Evolutionary conservation across 2,329 filamentous ascomycete genomes (phyloP), one percentile per base, ranked within the genome.

Genomic region (Claviceps pazoutovae): DNA sequence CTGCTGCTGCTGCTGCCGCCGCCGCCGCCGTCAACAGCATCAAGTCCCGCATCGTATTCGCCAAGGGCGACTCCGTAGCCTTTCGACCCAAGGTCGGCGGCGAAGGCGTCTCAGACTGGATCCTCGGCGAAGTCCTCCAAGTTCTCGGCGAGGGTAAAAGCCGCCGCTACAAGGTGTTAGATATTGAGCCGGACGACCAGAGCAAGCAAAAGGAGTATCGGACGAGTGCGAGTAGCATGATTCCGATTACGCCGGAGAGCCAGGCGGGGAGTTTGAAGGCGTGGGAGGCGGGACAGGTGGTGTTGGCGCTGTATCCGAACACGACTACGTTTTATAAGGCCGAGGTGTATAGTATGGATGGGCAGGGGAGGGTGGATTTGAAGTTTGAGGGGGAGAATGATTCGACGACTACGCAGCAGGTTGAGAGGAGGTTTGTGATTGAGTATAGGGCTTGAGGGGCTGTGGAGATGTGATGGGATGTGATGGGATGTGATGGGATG

Each of bases 241-340:
- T 90, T 46, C 79, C 83, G 2, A 89, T 93, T 52, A 83, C 86
- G 2, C 74, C 78, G 0, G 69, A 70, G 56, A 66, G 56, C 61
- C 72, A 57, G 63, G 71, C 63, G 57, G 71, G 66, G 55, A 79
- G 67, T 2, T 70, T 84, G 16, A 68, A 75, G 4, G 74, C 84
- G 42, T 76, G 84, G 53, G 79, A 84, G 38, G 68, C 78, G 41
- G 84, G 85, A 45, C 86, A 84, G 62, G 78, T 81, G 46, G 86
- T 91, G 8, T 71, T 91, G 53, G 87, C 87, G 0, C 71, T 88
- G 53, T 93, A 93, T 61, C 87, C 87, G 0, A 83, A 88, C 59
- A 91, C 87, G 1, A 90, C 87, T 1, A 90, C 86, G 0, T 91
- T 93, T 60, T 93, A 93, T 65, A 83, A 86, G 63, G 87, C 87